A percentile compares a stretch with the other conserved stretches of the same genome.
Evolutionary conservation across 345 rosid species (phyloP).

Genomic region (Eutrema japonicum): DNA sequence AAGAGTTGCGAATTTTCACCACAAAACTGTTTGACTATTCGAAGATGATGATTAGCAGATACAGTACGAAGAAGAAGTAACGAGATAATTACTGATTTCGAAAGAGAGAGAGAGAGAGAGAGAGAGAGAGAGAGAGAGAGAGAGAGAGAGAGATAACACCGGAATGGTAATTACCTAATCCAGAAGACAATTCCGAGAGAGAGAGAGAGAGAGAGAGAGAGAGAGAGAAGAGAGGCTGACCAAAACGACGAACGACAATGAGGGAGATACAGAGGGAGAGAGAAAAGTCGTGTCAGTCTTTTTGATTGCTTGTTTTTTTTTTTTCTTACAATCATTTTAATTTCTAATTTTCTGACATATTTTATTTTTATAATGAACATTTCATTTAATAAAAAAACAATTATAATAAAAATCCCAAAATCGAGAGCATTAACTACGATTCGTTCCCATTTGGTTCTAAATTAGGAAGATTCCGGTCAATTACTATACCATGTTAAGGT

Average conservation of each 20-base stretch:
- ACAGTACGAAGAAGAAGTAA: neutral
- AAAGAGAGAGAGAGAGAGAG: neutral
- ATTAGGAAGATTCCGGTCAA: too few species aligned
- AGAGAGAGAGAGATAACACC: neutral
- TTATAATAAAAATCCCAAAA: too few species aligned
- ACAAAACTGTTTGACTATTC: neutral
- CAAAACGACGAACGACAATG: neutral
- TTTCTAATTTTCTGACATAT: too few species aligned
- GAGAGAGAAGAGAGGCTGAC: slow-evolving; percentile 5
- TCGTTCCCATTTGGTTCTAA: too few species aligned
- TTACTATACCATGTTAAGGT: too few species aligned
- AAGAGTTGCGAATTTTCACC: neutral
- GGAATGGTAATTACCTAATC: neutral
- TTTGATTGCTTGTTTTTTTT: neutral
- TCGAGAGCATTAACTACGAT: too few species aligned
- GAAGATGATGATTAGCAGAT: neutral
- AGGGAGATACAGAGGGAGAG: neutral
- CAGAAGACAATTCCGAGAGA: slow-evolving; percentile 3
- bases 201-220: neutral
- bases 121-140: slow-evolving; percentile 1
- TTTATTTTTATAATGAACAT: too few species aligned
- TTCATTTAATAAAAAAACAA: too few species aligned
- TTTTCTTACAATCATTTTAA: neutral
- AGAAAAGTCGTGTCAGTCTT: slow-evolving; percentile 20
- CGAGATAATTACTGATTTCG: neutral